Percentiles rank a stretch among this genome's conserved stretches.
These are phyloP conservation scores for Heritiera fomes DNA, from an alignment of 345 rosid genomes.

Conservation along the genomic window DNA sequence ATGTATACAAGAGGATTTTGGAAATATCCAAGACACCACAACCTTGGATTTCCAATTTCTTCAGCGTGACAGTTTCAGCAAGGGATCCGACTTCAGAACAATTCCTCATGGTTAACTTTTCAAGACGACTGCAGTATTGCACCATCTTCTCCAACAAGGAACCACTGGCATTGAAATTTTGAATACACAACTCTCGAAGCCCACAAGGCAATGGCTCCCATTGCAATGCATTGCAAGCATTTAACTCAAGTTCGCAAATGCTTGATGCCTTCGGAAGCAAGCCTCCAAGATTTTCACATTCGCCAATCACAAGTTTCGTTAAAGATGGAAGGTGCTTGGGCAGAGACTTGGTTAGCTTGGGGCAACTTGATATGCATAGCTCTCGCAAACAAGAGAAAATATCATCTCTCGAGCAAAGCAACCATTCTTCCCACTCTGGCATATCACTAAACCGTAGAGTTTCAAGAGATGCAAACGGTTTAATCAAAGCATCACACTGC, in stretches of 20 bases:
- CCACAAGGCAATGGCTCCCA: background rate
- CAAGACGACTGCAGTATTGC: background rate
- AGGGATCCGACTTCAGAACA: background rate
- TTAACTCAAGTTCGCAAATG: background rate
- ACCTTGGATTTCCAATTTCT: background rate
- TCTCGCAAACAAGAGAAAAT: background rate
- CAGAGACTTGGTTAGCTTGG: background rate
- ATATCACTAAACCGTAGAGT: background rate
- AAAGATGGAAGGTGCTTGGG: background rate
- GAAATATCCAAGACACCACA: background rate
- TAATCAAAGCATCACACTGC: background rate
- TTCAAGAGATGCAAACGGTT: slow-evolving; percentile 12
- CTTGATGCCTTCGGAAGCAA: background rate
- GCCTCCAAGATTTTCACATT: background rate
- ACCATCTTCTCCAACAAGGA: background rate
- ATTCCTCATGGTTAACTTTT: background rate
- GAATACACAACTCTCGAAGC: background rate
- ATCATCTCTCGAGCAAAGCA: background rate
- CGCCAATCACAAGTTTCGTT: background rate
- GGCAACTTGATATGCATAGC: background rate
- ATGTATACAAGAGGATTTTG: background rate
- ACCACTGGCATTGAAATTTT: background rate
- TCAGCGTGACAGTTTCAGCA: background rate
- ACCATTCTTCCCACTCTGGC: background rate
- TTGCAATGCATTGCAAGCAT: background rate